Percentiles rank a stretch among this genome's conserved stretches.
Evolutionary conservation across 2,329 filamentous ascomycete species (phyloP).

Genomic region (Chrysoporthe cubensis): DNA sequence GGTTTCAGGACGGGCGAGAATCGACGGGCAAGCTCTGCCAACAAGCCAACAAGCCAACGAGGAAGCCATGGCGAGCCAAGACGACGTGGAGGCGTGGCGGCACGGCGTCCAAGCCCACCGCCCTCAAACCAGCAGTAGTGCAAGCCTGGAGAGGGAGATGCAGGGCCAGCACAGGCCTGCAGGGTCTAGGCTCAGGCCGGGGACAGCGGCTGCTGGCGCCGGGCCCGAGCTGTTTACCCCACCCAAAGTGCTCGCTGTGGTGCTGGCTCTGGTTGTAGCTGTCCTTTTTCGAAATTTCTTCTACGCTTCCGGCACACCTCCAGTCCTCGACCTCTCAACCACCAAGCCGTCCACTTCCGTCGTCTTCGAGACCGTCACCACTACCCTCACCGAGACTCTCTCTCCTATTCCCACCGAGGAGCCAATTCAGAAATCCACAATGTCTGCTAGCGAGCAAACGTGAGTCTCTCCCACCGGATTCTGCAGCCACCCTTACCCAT

Average conservation of each 20-base stretch:
- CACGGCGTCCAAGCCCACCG: conserved; percentile 1
- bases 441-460: conserved; percentile 84
- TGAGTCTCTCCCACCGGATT: conserved; percentile 52
- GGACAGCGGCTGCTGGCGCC: conserved; percentile 6
- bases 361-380: conserved; percentile 32
- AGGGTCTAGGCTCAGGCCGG: conserved; percentile 12
- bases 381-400: conserved; percentile 36
- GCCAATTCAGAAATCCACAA: conserved; percentile 50
- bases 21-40: not conserved
- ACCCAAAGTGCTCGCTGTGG: conserved; percentile 21
- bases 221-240: conserved; percentile 19
- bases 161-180: conserved; percentile 22
- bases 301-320: conserved; percentile 43
- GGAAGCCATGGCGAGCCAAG: conserved; percentile 3
- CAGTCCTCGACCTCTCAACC: conserved; percentile 49
- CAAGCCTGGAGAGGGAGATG: conserved; percentile 11
- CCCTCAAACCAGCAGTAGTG: conserved; percentile 21
- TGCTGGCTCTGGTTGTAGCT: conserved; percentile 25
- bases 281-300: conserved; percentile 33
- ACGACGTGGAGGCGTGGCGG: not conserved
- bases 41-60: too few relatives aligned
- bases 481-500: conserved; percentile 20
- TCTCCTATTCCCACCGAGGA: conserved; percentile 30
- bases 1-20: not conserved
- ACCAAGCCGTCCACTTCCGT: conserved; percentile 31